Evolutionary conservation across 2,329 filamentous ascomycete species (phyloP).

Genomic region (Lomentospora prolificans): DNA sequence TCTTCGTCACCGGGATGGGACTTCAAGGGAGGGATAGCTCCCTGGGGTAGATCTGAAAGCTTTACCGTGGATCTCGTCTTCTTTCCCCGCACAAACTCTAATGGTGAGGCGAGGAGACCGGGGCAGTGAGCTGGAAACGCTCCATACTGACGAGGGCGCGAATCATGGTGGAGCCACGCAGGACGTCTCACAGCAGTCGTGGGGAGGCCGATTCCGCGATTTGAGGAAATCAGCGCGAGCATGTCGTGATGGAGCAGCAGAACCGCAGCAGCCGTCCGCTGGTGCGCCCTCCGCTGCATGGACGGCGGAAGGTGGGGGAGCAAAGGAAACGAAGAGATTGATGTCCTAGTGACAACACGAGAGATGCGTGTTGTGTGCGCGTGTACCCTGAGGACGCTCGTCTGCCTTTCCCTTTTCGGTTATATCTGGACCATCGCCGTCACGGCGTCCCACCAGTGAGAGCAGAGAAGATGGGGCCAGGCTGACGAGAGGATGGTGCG

Average conservation of each 20-base stretch:
- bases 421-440: background rate
- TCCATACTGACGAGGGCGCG: background rate
- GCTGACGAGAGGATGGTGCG: background rate
- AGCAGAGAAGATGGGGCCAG: background rate
- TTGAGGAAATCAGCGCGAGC: background rate
- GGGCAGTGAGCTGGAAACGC: background rate
- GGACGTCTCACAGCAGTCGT: background rate
- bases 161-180: slow-evolving; percentile 1
- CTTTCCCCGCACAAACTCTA: slow-evolving; percentile 31
- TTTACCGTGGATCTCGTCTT: slow-evolving; percentile 44
- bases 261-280: slow-evolving; percentile 2
- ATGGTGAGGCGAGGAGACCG: background rate
- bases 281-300: slow-evolving; percentile 3
- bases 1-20: slow-evolving; percentile 23
- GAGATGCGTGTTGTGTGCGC: background rate
- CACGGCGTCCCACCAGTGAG: background rate
- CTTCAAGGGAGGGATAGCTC: slow-evolving; percentile 27
- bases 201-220: background rate
- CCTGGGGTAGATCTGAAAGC: slow-evolving; percentile 49
- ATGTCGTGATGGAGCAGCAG: background rate
- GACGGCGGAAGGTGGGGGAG: background rate
- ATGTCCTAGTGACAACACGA: background rate
- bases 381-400: too few species aligned
- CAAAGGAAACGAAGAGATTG: background rate
- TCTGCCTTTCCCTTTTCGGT: background rate